phyloP scores from a whole-genome alignment of 2,329 filamentous ascomycete genomes.

The Aspergillus tubingensis region DNA sequence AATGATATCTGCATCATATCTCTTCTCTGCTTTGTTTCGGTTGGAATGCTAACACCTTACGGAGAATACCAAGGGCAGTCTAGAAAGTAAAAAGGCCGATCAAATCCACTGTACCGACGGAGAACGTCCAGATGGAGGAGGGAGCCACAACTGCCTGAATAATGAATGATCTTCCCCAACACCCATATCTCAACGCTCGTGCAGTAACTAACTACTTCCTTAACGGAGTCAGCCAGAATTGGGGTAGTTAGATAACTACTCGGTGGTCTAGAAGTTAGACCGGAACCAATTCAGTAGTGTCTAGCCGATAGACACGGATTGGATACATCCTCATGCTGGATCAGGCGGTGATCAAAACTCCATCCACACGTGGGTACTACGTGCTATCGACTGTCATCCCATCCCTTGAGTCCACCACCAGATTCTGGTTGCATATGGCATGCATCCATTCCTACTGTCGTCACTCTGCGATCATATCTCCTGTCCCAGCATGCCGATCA shows the following conservation, averaged over 20 bases:
- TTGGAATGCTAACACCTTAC: slow-evolving; percentile 1
- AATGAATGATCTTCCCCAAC: not conserved
- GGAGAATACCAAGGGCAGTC: not conserved
- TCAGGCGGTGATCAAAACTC: slow-evolving; percentile 13
- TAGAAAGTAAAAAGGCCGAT: not conserved
- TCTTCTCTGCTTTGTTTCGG: not conserved
- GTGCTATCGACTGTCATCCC: not conserved
- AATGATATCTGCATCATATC: not conserved
- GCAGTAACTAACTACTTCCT: not conserved
- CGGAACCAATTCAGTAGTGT: not conserved
- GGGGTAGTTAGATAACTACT: not conserved
- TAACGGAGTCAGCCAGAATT: not conserved
- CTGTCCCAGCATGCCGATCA: not conserved
- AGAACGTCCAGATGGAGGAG: not conserved
- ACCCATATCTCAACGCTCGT: slow-evolving; percentile 3
- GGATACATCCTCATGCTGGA: slow-evolving; percentile 1
- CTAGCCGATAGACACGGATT: not conserved
- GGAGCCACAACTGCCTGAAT: not conserved
- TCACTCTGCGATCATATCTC: not conserved
- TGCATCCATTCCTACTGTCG: slow-evolving; percentile 3
- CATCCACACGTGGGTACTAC: slow-evolving; percentile 11
- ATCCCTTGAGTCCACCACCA: slow-evolving; percentile 1
- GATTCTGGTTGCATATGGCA: slow-evolving; percentile 7
- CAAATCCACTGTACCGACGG: not conserved
- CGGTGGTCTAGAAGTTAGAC: not conserved